Conservation (phyloP, 2,329 filamentous ascomycete species). For the Neofusicoccum ribis region DNA sequence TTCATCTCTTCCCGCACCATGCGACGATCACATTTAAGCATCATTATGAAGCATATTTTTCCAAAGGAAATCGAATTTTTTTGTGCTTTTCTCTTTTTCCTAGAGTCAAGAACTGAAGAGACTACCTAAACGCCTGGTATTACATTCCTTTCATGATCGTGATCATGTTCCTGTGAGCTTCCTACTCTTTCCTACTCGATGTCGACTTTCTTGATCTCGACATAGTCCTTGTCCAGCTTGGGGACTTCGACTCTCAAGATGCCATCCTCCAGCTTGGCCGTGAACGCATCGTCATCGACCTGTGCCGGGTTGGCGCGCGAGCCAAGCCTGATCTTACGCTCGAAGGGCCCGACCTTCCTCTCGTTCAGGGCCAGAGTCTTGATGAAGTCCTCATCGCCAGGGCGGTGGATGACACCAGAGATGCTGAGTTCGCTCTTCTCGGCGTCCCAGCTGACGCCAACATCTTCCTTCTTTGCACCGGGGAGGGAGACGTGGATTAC, state of each 20-base stretch:
- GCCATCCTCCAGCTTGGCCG: slow-evolving; percentile 76
- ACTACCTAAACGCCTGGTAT: slow-evolving; percentile 16
- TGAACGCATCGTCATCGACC: slow-evolving; percentile 67
- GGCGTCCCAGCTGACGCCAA: slow-evolving; percentile 74
- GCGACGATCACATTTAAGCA: slow-evolving; percentile 11
- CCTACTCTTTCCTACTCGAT: slow-evolving; percentile 49
- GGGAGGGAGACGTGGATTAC: slow-evolving; percentile 73
- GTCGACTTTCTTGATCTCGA: slow-evolving; percentile 54
- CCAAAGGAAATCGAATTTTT: slow-evolving; percentile 16
- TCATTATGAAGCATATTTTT: not conserved
- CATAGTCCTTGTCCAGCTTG: slow-evolving; percentile 68
- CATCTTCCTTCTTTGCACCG: slow-evolving; percentile 75
- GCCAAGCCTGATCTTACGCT: slow-evolving; percentile 65
- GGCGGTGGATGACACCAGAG: slow-evolving; percentile 71
- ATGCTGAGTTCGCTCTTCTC: slow-evolving; percentile 66
- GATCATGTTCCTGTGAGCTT: not conserved
- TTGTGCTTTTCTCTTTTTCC: slow-evolving; percentile 13
- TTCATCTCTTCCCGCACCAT: not conserved
- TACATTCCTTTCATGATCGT: not conserved
- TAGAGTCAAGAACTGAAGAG: not conserved
- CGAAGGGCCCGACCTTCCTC: slow-evolving; percentile 72
- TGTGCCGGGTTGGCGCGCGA: slow-evolving; percentile 57
- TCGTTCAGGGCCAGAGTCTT: slow-evolving; percentile 64
- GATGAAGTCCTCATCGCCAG: slow-evolving; percentile 67
- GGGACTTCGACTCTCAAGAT: slow-evolving; percentile 75